Conservation (phyloP, 148 eudicot genomes). For the Tetragonia tetragonoides region DNA sequence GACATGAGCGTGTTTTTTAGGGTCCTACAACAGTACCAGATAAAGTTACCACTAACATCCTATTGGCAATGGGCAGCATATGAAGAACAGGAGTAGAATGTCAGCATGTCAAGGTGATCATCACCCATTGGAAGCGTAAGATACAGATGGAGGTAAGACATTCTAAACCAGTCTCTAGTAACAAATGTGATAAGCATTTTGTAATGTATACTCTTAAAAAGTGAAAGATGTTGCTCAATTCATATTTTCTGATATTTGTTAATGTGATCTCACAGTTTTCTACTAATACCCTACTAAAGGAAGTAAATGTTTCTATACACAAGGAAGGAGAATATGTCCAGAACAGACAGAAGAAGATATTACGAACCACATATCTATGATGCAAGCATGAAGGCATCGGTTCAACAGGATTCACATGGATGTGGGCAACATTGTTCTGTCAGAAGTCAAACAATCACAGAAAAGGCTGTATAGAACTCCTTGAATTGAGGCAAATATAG, state of each 20-base stretch:
- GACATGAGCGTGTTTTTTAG: neutral
- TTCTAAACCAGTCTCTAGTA: neutral
- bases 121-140: neutral
- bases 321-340: neutral
- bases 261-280: neutral
- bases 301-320: neutral
- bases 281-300: neutral
- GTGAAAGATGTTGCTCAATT: neutral
- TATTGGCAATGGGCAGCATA: neutral
- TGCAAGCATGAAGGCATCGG: constrained; percentile 82
- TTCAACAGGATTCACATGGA: constrained; percentile 80
- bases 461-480: neutral
- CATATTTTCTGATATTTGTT: too few relatives aligned
- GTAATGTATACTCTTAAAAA: neutral
- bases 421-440: constrained; percentile 74
- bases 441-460: constrained; percentile 2
- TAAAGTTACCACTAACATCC: neutral
- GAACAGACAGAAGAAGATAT: neutral
- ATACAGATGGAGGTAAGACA: neutral
- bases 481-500: neutral
- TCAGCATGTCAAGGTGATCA: neutral
- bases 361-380: constrained; percentile 78
- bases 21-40: neutral
- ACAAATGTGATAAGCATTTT: neutral
- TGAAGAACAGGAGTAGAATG: neutral